Evolutionary conservation across 257 asterid genomes (phyloP).

Genomic region (Apocynum venetum): DNA sequence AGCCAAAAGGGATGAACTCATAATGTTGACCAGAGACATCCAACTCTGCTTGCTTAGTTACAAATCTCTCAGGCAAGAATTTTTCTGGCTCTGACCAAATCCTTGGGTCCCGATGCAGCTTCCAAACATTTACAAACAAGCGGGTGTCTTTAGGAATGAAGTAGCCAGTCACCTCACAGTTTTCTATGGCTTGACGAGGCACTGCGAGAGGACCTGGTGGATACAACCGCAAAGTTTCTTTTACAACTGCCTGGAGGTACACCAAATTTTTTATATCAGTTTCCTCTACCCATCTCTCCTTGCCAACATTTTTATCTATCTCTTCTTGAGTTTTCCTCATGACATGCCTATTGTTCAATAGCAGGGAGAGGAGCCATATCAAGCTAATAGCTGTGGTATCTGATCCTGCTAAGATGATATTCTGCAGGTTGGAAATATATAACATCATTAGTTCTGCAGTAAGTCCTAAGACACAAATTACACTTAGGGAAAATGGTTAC

Average conservation of each 20-base stretch:
- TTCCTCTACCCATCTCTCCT: conserved; percentile 46
- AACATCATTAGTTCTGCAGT: background rate
- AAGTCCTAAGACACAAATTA: background rate
- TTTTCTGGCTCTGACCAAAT: conserved; percentile 43
- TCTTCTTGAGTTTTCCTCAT: conserved; percentile 43
- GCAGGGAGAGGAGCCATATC: conserved; percentile 42
- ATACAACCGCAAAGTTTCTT: conserved; percentile 46
- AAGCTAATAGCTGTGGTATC: conserved; percentile 46
- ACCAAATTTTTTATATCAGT: conserved; percentile 39
- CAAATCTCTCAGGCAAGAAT: conserved; percentile 47
- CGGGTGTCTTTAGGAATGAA: conserved; percentile 36
- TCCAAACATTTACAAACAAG: conserved; percentile 38
- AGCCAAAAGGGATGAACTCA: conserved; percentile 56
- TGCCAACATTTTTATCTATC: conserved; percentile 38
- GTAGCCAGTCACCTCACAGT: conserved; percentile 37
- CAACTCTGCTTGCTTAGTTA: conserved; percentile 30
- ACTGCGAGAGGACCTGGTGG: conserved; percentile 45
- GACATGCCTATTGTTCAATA: conserved; percentile 31
- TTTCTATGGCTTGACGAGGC: conserved; percentile 38
- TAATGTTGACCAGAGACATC: conserved; percentile 39
- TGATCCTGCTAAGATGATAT: conserved; percentile 49
- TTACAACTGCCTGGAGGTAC: conserved; percentile 48
- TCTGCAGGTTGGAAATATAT: conserved; percentile 25
- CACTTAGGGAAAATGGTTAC: background rate
- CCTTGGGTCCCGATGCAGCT: conserved; percentile 47